Conservation (phyloP, 73 alveolate species). For the Paramecium octaurelia region DNA sequence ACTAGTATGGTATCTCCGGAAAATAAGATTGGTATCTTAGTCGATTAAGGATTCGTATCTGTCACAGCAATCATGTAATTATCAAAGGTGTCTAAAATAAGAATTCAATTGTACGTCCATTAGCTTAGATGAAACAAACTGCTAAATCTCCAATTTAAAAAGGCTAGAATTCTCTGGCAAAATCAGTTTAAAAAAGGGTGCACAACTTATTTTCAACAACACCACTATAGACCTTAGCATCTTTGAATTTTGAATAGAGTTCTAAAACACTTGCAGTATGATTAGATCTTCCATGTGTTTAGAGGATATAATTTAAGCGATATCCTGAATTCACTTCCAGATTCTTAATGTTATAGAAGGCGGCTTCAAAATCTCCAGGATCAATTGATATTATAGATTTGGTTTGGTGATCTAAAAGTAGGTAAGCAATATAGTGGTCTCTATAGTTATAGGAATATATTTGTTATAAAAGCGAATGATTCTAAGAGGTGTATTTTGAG, state of each 20-base stretch:
- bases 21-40: conserved; percentile 9
- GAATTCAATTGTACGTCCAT: conserved; percentile 3
- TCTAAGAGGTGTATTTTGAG: conserved; percentile 1
- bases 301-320: background rate
- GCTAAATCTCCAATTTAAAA: conserved; percentile 33
- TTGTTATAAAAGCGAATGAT: background rate
- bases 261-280: background rate
- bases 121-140: background rate
- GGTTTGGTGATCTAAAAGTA: background rate
- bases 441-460: conserved; percentile 16
- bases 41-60: background rate
- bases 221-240: background rate
- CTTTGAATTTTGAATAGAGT: background rate
- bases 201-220: background rate
- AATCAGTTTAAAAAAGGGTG: background rate
- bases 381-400: conserved; percentile 33
- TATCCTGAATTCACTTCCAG: background rate
- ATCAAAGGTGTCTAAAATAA: background rate
- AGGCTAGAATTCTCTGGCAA: conserved; percentile 4
- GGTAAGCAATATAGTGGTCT: conserved; percentile 1
- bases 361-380: conserved; percentile 36
- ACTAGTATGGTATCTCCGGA: conserved; percentile 19
- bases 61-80: conserved; percentile 30
- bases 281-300: conserved; percentile 27
- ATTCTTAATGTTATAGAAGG: background rate